Evolutionary conservation across 2,329 filamentous ascomycete genomes (phyloP), one percentile per base, ranked within the genome.

Genomic region (Fusarium continuum): DNA sequence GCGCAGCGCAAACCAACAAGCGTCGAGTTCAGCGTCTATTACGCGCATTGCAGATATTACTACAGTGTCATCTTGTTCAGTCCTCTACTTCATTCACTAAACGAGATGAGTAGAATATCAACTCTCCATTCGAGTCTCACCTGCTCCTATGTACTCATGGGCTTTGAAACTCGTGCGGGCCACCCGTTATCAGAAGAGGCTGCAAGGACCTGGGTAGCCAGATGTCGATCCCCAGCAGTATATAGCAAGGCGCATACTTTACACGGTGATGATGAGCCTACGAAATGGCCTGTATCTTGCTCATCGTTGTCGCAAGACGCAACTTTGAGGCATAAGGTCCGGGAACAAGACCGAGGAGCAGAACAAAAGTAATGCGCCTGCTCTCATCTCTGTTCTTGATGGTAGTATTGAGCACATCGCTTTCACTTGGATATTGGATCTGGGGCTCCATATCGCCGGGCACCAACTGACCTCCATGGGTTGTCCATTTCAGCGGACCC

Each of bases 221-320:
- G 40, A 64, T 49, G 63, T 43, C 63, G 63, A 65, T 65, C 63
- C 58, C 63, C 53, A 35, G 41, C 47, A 59, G 35, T 19, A 55
- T 19, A 55, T 32, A 64, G 48, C 58, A 55, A 66, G 62, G 53
- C 62, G 63, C 63, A 65, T 65, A 48, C 63, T 66, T 66, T 49
- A 49, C 52, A 64, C 35, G 53, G 62, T 35, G 63, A 46, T 52
- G 62, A 64, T 66, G 63, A 66, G 63, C 63, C 57, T 66, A 41
- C 29, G 39, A 25, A 16, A 57, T 43, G 26, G 35, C 36, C 54
- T 16, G 32, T 60, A 55, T 60, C 53, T 55, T 51, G 48, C 43
- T 60, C 44, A 52, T 54, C 38, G 43, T 49, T 63, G 53, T 60
- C 63, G 48, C 58, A 55, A 66, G 48, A 54, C 41, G 55, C 31